Base-by-base conservation (phyloP, 2,329 filamentous ascomycete genomes). In the Pseudogymnoascus sp. region DNA sequence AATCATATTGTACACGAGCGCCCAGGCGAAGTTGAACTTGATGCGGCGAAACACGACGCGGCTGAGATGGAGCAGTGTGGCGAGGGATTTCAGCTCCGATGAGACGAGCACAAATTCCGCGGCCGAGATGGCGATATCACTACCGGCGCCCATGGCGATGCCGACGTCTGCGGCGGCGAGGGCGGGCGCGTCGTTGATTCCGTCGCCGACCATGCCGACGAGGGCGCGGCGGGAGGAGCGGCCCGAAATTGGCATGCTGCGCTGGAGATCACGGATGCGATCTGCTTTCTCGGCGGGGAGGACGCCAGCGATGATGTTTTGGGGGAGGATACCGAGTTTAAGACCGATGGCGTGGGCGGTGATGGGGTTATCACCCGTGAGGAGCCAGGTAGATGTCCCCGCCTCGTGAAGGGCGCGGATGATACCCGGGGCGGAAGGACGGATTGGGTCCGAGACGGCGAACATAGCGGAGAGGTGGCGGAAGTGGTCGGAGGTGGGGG, bases 281-380 rank as follows among this genome's bases (percentile, higher is more conserved):
- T 86, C 83, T 3, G 87, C 86, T 75, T 97, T 97, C 68, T 94
- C 83, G 16, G 88, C 86, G 0, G 93, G 92, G 10, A 96, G 83
- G 4, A 96, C 91, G 67, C 91, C 91, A 10, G 92, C 91, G 66
- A 96, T 89, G 67, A 97, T 87, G 72, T 95, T 90, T 62, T 79
- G 77, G 0, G 79, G 70, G 0, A 85, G 82, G 67, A 97, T 96
- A 21, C 90, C 90, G 16, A 96, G 80, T 70, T 84, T 84, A 1
- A 80, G 77, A 0, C 89, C 92, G 2, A 97, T 90, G 0, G 91
- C 91, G 18, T 82, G 79, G 1, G 92, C 92, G 0, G 92, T 97
- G n/a, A 79, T 86, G n/a, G 80, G 77, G 71, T 96, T 96, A 77
- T 97, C 92, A 31, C 92, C 92, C 0, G 91, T 95, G 38, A 96